Base-by-base conservation (phyloP, 495 filamentous ascomycete species). In the Penicillium desertorum region DNA sequence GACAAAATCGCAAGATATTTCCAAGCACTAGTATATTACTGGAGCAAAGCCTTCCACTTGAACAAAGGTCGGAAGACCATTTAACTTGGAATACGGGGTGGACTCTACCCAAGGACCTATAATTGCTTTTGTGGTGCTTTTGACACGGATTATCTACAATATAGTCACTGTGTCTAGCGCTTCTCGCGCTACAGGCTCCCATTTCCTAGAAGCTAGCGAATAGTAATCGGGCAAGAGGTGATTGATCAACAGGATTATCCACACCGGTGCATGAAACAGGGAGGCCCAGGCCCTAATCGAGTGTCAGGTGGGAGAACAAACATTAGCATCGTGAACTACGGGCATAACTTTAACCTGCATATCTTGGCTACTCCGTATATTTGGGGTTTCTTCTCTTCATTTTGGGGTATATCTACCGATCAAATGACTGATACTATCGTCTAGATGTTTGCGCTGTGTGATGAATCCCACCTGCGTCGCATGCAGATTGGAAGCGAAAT, bases 61-160 rank as follows among this genome's bases (percentile, higher is more conserved):
- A 36, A 12, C 32, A 14, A 36, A 36, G 5, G 12, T 4, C 11
- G 32, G 4, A 16, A 36, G 12, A 5, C 12, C 12, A 36, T 36
- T 36, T 14, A 36, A 36, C 0, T 8, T 20, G 12, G 9, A 0
- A 11, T 11, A 10, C 3, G 2, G 9, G 8, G 41, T 22, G 27
- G 2, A 7, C 12, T 27, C 43, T 14, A 23, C 4, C 27, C n/a
- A 48, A 25, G 34, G 22, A 27, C 14, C 12, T 20, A 29, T 41
- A 51, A 51, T 51, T 51, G 20, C 34, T 51, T 51, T 51, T 51
- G 12, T 0, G 12, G 8, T 25, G 14, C 19, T 39, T 51, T 41
- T 39, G 36, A 41, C 25, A 23, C 12, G 45, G 44, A 3, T n/a
- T n/a, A 4, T 23, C 20, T 19, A 23, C 22, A 23, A 23, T 4